Conservation (phyloP, 805 yeast genomes). For the Cyberlindnera mississippiensis region DNA sequence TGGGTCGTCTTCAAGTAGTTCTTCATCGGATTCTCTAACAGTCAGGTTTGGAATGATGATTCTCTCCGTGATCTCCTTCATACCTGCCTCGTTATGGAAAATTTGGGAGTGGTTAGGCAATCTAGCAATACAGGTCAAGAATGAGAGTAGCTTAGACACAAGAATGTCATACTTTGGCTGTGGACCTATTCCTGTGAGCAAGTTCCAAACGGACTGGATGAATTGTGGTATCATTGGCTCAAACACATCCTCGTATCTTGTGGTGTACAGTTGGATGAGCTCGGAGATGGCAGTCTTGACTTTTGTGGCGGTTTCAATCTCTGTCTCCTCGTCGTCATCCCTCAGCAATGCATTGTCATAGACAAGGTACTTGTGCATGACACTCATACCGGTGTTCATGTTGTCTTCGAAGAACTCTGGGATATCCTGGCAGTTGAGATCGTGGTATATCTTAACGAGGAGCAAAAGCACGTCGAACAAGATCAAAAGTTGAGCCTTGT, state of each 20-base stretch:
- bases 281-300: slow-evolving; percentile 84
- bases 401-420: slow-evolving; percentile 98
- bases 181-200: slow-evolving; percentile 60
- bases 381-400: slow-evolving; percentile 67
- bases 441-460: slow-evolving; percentile 80
- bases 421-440: slow-evolving; percentile 94
- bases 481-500: slow-evolving; percentile 49
- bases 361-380: slow-evolving; percentile 75
- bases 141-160: slow-evolving; percentile 75
- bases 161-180: slow-evolving; percentile 81
- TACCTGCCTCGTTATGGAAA: slow-evolving; percentile 56
- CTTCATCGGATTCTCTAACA: slow-evolving; percentile 85
- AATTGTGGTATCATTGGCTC: slow-evolving; percentile 73
- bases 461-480: slow-evolving; percentile 69
- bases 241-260: slow-evolving; percentile 89
- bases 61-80: slow-evolving; percentile 75
- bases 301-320: slow-evolving; percentile 62
- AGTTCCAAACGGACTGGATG: slow-evolving; percentile 77
- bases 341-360: slow-evolving; percentile 53
- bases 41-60: slow-evolving; percentile 86
- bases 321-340: slow-evolving; percentile 60
- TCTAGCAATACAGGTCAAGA: slow-evolving; percentile 76
- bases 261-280: slow-evolving; percentile 77
- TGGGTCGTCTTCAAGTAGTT: slow-evolving; percentile 95
- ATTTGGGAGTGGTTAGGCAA: slow-evolving; percentile 63